A percentile compares a stretch with the other conserved stretches of the same genome.
These are phyloP conservation scores for Picochlorum sp. DNA, from an alignment of 139 green algal species.

Conservation along the genomic window DNA sequence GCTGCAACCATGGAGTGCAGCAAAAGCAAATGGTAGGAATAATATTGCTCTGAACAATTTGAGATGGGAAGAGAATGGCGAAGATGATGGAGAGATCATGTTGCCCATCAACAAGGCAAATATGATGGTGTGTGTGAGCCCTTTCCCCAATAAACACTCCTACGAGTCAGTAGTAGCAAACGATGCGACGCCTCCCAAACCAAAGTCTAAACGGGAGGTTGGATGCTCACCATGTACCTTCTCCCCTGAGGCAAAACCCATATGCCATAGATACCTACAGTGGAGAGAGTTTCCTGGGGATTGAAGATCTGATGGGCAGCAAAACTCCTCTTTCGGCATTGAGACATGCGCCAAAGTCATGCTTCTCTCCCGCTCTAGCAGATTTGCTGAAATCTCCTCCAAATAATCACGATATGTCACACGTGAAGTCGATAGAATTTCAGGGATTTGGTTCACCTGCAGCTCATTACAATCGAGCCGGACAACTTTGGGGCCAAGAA, in stretches of 20 bases:
- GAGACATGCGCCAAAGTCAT: not conserved
- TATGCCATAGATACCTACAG: too few relatives aligned
- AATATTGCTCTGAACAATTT: too few relatives aligned
- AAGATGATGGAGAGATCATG: too few relatives aligned
- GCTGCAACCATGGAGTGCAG: too few relatives aligned
- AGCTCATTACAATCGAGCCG: not conserved
- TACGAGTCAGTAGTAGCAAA: too few relatives aligned
- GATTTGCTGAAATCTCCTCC: not conserved
- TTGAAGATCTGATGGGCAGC: not conserved
- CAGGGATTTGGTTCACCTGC: not conserved
- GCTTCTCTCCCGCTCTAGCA: not conserved
- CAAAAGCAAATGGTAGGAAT: too few relatives aligned
- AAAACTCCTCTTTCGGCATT: not conserved
- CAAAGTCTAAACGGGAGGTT: not conserved
- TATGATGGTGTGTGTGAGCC: too few relatives aligned
- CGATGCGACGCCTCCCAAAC: not conserved
- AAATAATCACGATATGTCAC: not conserved
- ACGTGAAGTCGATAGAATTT: not conserved
- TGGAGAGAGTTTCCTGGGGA: too few relatives aligned
- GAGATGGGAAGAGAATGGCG: too few relatives aligned
- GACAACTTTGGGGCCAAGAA: not conserved
- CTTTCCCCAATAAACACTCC: too few relatives aligned
- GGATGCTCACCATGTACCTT: not conserved
- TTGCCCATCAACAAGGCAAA: too few relatives aligned
- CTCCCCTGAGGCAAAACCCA: too few relatives aligned